Evolutionary conservation across 257 asterid species (phyloP), one percentile per base, ranked within the genome.

Genomic region (Verbena officinalis): DNA sequence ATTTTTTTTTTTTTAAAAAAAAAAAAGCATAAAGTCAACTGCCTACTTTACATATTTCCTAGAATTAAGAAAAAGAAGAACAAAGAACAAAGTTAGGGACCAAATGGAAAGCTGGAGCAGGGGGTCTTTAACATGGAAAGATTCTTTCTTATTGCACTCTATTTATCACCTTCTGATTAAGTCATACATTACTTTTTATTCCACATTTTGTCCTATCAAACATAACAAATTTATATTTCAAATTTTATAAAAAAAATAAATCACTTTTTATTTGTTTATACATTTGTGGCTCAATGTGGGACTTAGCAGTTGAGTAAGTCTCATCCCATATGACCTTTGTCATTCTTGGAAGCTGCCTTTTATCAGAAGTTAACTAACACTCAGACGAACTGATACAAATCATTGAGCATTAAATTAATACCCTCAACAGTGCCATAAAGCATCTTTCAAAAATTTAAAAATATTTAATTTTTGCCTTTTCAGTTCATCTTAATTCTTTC

Each of bases 331-430:
- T 71, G 83, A 74, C 72, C 64, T 80, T 77, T 83, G 89, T 80
- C 82, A 76, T 64, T 73, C 80, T 69, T 71, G 80, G 77, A 82
- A 82, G 80, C 82, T 75, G 69, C 72, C 77, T 68, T 78, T 52
- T 6, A 54, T 51, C 63, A 46, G 11, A 68, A 71, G 75, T 22
- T 49, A 65, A 60, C 45, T 49, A 36, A 27, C 15, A 55, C 21
- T 62, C 13, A 10, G 20, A 15, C 20, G 5, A 60, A 68, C 67
- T 74, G 9, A 40, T 39, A 70, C 70, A 59, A 70, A 44, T 59
- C 27, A 57, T 73, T 76, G 46, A 51, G 21, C 17, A 24, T 20
- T 68, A 57, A 9, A 24, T 42, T 62, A 45, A 46, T 44, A 30
- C 3, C 21, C 51, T 36, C 31, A 46, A n/a, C n/a, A 14, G 56